These are phyloP conservation scores for Keqinozyma sinolaborantium DNA, from an alignment of 1,139 yeast species.

Conservation along the genomic window DNA sequence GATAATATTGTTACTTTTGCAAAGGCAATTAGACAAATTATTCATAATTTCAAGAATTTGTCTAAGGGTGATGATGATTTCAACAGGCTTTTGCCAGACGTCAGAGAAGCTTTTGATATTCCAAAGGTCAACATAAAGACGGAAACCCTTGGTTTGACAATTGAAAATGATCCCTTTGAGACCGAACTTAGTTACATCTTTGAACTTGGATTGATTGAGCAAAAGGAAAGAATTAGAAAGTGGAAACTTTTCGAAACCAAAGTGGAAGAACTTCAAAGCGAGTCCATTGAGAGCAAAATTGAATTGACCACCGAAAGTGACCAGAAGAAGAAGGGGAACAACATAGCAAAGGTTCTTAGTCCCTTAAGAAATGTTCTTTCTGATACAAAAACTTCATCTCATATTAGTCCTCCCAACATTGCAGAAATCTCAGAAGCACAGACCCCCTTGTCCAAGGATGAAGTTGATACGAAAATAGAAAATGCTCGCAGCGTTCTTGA, in stretches of 20 bases:
- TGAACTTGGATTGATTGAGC: constrained; percentile 38
- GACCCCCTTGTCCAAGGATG: constrained; percentile 12
- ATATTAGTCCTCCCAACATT: neutral
- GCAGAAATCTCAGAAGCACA: neutral
- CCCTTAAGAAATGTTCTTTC: constrained; percentile 1
- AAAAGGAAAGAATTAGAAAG: constrained; percentile 29
- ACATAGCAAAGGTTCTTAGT: neutral
- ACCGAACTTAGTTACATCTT: constrained; percentile 34
- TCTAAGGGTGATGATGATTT: constrained; percentile 35
- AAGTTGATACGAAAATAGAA: constrained; percentile 26
- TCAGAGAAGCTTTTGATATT: constrained; percentile 23
- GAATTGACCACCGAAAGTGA: constrained; percentile 4
- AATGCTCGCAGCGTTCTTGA: constrained; percentile 35
- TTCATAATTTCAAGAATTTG: constrained; percentile 45
- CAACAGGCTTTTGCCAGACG: constrained; percentile 31
- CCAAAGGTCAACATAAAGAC: constrained; percentile 32
- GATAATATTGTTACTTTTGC: constrained; percentile 62
- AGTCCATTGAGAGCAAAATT: constrained; percentile 17
- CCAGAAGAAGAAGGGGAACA: neutral
- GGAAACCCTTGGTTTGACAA: constrained; percentile 28
- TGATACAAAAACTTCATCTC: neutral
- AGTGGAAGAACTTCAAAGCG: constrained; percentile 13
- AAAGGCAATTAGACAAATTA: constrained; percentile 57
- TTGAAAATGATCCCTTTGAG: constrained; percentile 45
- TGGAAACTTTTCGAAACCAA: constrained; percentile 27